A percentile compares a stretch with the other conserved stretches of the same genome.
phyloP scores from a whole-genome alignment of 2,329 filamentous ascomycete genomes.

The Acephala macrosclerotiorum region DNA sequence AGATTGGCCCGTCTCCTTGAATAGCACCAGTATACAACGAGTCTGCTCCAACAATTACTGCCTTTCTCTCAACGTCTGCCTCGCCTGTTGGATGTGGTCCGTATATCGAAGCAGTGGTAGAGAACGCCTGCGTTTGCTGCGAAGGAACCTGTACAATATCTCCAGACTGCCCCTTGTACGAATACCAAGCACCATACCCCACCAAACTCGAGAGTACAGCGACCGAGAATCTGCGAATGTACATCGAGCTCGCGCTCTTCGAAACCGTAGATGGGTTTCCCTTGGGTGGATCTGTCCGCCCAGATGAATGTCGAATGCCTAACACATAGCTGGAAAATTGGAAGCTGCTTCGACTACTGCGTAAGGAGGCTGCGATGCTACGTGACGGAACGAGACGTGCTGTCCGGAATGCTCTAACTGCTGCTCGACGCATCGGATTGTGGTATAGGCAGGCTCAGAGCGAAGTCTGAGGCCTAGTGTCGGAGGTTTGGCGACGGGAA shows the following conservation, averaged over 20 bases:
- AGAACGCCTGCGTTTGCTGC: slow-evolving; percentile 41
- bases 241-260: slow-evolving; percentile 66
- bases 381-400: slow-evolving; percentile 70
- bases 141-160: slow-evolving; percentile 17
- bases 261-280: slow-evolving; percentile 16
- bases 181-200: slow-evolving; percentile 80
- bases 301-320: slow-evolving; percentile 53
- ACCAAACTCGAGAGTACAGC: slow-evolving; percentile 72
- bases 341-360: slow-evolving; percentile 49
- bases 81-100: slow-evolving; percentile 28
- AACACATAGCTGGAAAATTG: slow-evolving; percentile 51
- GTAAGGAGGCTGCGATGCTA: slow-evolving; percentile 56
- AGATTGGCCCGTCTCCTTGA: slow-evolving; percentile 83
- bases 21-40: slow-evolving; percentile 89
- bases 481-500: slow-evolving; percentile 16
- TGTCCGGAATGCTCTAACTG: slow-evolving; percentile 72
- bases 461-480: slow-evolving; percentile 28
- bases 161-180: slow-evolving; percentile 58
- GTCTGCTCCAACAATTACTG: slow-evolving; percentile 88
- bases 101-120: slow-evolving; percentile 35
- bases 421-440: slow-evolving; percentile 75
- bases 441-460: slow-evolving; percentile 24
- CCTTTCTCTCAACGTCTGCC: slow-evolving; percentile 64
- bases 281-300: slow-evolving; percentile 43
- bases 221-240: slow-evolving; percentile 71